Evolutionary conservation across 164 flowering plant genomes (phyloP), one percentile per base, ranked within the genome.

Genomic region (Stephania cephalantha): DNA sequence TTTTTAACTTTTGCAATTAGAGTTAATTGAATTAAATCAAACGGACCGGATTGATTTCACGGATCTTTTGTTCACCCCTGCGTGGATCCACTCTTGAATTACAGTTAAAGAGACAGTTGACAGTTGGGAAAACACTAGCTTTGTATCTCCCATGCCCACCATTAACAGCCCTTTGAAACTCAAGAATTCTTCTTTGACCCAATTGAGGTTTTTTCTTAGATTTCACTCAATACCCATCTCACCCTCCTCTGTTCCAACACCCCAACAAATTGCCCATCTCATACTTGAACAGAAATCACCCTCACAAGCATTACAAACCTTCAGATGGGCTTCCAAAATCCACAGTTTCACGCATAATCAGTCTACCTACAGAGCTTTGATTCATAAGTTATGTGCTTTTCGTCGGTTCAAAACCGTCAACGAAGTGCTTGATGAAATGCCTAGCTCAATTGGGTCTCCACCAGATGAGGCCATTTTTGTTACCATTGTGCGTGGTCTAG

Each of bases 351-450:
- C 82, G 31, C 95, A 91, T 81, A 79, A 83, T 68, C 89, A 83
- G 58, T 86, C 93, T 74, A 94, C 95, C 48, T 91, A 90, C 89
- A 81, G 89, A 46, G 94, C 94, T 48, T 68, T 93, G 71, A 79
- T 92, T 53, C 88, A 88, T 86, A 91, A 87, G 86, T 83, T 95
- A 46, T 91, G 92, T 72, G 2, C 79, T 72, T 91, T 89, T 70
- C 88, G 93, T 64, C 85, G 86, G 9, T 93, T 93, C 52, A 86
- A 88, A 5, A 74, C 77, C 29, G 92, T 84, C 74, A 65, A 83
- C 2, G 68, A 87, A 10, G 72, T 95, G 87, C 95, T 95, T 77
- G 89, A 89, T 73, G 94, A 91, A 88, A 92, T 93, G 89, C 91
- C 92, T 20, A n/a, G 69, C 70, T 81, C 90, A 64, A 77, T 91